Evolutionary conservation across 768 basidiomycete genomes (phyloP).

Genomic region (Russula virescens): DNA sequence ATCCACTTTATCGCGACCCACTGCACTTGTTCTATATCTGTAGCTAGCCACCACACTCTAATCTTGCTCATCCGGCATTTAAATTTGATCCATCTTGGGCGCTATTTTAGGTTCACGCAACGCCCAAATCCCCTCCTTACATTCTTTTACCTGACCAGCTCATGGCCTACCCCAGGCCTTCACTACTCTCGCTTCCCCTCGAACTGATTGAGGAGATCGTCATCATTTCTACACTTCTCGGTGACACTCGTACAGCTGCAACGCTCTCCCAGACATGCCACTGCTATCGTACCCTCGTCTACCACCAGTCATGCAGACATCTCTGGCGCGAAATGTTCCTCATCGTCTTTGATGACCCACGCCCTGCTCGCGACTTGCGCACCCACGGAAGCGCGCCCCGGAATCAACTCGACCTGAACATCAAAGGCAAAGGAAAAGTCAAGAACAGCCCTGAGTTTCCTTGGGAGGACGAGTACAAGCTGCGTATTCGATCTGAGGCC

Average conservation of each 20-base stretch:
- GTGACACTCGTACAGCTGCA: slow-evolving; percentile 29
- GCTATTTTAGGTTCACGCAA: too few species aligned
- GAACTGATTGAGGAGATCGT: slow-evolving; percentile 37
- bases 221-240: slow-evolving; percentile 25
- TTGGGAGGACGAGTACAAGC: slow-evolving; percentile 28
- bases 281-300: slow-evolving; percentile 29
- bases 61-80: too few species aligned
- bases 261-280: slow-evolving; percentile 34
- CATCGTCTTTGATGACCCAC: slow-evolving; percentile 34
- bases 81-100: too few species aligned
- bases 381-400: not conserved
- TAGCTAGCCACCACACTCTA: too few species aligned
- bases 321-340: slow-evolving; percentile 39
- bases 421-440: not conserved
- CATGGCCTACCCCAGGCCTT: not conserved
- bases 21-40: too few species aligned
- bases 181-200: slow-evolving; percentile 26
- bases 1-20: too few species aligned
- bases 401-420: not conserved
- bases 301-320: slow-evolving; percentile 31
- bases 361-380: not conserved
- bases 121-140: too few species aligned
- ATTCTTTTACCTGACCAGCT: not conserved
- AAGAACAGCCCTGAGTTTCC: slow-evolving; percentile 3
- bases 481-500: slow-evolving; percentile 28